A percentile compares a stretch with the other conserved stretches of the same genome.
Conservation (phyloP, 2,329 filamentous ascomycete genomes). For the Aspergillus sp. region DNA sequence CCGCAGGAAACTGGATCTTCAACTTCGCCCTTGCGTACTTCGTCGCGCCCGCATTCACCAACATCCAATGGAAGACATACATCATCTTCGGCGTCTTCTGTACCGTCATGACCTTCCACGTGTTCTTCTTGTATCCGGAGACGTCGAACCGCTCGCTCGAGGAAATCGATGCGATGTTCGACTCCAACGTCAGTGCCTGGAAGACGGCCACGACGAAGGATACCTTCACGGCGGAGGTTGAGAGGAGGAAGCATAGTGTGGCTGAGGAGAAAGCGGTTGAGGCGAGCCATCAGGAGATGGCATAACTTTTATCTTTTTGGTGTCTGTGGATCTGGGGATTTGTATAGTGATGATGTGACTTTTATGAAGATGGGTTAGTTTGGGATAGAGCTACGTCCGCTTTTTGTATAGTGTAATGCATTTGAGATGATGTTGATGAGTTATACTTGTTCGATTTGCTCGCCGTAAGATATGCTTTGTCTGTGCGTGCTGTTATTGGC, state of each 20-base stretch:
- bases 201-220: constrained; percentile 23
- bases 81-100: constrained; percentile 77
- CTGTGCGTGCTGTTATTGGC: too few species aligned
- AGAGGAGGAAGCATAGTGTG: constrained; percentile 18
- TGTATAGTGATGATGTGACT: neutral
- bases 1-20: constrained; percentile 63
- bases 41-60: constrained; percentile 58
- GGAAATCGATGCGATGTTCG: constrained; percentile 72
- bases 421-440: too few species aligned
- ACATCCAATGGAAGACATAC: constrained; percentile 64
- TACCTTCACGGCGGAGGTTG: constrained; percentile 26
- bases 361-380: too few species aligned
- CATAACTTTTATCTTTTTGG: neutral
- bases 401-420: too few species aligned
- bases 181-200: constrained; percentile 33
- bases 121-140: constrained; percentile 66
- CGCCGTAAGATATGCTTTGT: too few species aligned
- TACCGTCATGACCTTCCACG: constrained; percentile 65
- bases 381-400: too few species aligned
- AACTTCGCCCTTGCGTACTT: constrained; percentile 57
- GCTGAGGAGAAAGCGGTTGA: constrained; percentile 13
- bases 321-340: too few species aligned
- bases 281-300: constrained; percentile 14
- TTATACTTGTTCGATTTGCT: too few species aligned
- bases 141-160: constrained; percentile 71